phyloP scores from a whole-genome alignment of 495 filamentous ascomycete genomes.

The Hyaloscypha bicolor region DNA sequence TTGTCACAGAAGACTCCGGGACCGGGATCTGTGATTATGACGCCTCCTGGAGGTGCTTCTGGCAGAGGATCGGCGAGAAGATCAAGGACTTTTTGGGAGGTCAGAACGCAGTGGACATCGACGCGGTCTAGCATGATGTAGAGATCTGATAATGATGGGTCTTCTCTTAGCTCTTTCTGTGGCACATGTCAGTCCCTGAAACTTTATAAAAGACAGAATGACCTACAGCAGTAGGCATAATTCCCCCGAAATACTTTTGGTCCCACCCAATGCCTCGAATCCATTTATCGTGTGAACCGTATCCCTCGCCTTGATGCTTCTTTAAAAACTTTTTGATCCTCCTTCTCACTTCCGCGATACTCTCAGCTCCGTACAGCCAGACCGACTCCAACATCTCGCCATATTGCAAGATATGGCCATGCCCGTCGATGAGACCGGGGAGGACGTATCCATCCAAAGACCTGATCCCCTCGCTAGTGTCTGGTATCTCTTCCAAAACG shows the following conservation, averaged over 20 bases:
- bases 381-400: slow-evolving; percentile 66
- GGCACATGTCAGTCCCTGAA: slow-evolving; percentile 24
- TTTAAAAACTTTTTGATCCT: slow-evolving; percentile 49
- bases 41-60: slow-evolving; percentile 55
- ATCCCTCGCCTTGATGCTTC: slow-evolving; percentile 39
- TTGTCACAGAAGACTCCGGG: slow-evolving; percentile 73
- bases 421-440: slow-evolving; percentile 67
- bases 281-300: slow-evolving; percentile 48
- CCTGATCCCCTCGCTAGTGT: slow-evolving; percentile 12
- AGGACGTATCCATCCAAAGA: slow-evolving; percentile 45
- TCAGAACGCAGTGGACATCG: slow-evolving; percentile 67
- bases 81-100: slow-evolving; percentile 59
- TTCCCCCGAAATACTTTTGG: slow-evolving; percentile 56
- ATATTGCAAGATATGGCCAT: slow-evolving; percentile 63
- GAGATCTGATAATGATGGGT: slow-evolving; percentile 47
- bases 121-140: slow-evolving; percentile 70
- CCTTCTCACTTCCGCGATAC: slow-evolving; percentile 49
- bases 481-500: slow-evolving; percentile 23
- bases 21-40: slow-evolving; percentile 56
- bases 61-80: slow-evolving; percentile 54
- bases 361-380: slow-evolving; percentile 55
- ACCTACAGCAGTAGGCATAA: slow-evolving; percentile 64
- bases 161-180: slow-evolving; percentile 54
- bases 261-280: slow-evolving; percentile 67
- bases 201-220: slow-evolving; percentile 8